Evolutionary conservation across 148 eudicot genomes (phyloP), one percentile per base, ranked within the genome.

Genomic region (Rhododendron kiyosumense): DNA sequence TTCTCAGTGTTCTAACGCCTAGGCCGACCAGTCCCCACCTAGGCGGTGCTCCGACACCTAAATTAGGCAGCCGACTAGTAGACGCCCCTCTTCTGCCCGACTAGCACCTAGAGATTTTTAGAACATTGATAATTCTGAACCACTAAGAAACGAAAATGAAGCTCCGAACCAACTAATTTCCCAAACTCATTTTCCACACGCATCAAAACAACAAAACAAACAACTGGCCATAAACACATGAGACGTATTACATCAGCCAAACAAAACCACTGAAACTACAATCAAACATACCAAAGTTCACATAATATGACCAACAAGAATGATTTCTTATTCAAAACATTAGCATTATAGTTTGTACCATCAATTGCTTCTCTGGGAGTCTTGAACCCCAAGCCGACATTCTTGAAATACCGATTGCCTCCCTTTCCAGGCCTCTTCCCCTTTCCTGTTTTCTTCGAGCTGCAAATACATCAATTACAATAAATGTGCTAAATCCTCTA

Each of bases 391-490:
- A 89, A 51, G n/a, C 90, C 90, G 18, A 89, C 52, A 69, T 84
- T 86, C 85, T 89, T 89, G 54, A 38, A 89, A 75, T 75, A 89
- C 8, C 90, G 83, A 45, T 89, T 89, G 7, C 90, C 90, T 5
- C 90, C 90, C 85, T 89, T 89, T 48, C 90, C 90, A 11, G 90
- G 90, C 52, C 88, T 79, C 86, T 88, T 88, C 28, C 90, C 90
- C 85, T 88, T 88, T 3, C 86, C 88, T 18, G 88, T 26, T 79
- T 88, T 86, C 87, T 89, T 89, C 59, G 86, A 88, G 87, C 87
- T 85, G 67, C 41, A 69, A 54, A 71, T 30, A 71, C 20, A 24
- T 13, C 38, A 14, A 32, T 81, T 49, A 15, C 43, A 14, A 15
- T 57, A 57, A 57, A 24, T 17, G 17, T 32, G 1, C 38, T 28